Percentiles rank a stretch among this genome's conserved stretches.
Evolutionary conservation across 139 green algal species (phyloP).

Genomic region (Spirogloea muscicola): DNA sequence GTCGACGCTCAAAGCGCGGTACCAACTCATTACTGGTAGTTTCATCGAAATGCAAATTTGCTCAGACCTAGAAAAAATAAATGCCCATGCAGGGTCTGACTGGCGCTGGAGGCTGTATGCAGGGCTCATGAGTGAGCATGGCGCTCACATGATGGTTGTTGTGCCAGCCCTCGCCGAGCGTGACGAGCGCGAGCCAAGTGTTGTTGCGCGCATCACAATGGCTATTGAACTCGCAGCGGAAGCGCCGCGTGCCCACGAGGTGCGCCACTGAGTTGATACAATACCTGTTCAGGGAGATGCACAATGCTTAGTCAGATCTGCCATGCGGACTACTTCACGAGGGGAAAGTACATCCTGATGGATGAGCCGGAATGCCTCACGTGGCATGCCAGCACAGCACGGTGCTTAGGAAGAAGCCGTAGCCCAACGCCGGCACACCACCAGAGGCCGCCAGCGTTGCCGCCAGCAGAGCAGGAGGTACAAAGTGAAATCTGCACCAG

Average conservation of each 20-base stretch:
- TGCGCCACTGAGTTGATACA: constrained; percentile 50
- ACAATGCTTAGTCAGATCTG: too few relatives aligned
- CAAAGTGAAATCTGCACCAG: constrained; percentile 28
- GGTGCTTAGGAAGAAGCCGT: constrained; percentile 34
- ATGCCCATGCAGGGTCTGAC: too few relatives aligned
- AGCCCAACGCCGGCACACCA: constrained; percentile 7
- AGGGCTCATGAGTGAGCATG: too few relatives aligned
- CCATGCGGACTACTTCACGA: too few relatives aligned
- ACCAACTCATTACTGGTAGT: too few relatives aligned
- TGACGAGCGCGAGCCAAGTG: constrained; percentile 33
- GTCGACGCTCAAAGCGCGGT: too few relatives aligned
- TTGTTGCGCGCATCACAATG: constrained; percentile 48
- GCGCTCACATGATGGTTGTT: constrained; percentile 55
- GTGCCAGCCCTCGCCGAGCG: constrained; percentile 49
- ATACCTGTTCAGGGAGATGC: constrained; percentile 27
- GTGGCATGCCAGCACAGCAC: constrained; percentile 44
- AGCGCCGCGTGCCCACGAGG: constrained; percentile 33
- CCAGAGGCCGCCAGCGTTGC: neutral
- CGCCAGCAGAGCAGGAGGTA: constrained; percentile 15
- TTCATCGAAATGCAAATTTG: too few relatives aligned
- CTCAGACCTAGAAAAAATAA: too few relatives aligned
- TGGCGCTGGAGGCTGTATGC: too few relatives aligned
- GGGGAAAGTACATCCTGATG: too few relatives aligned
- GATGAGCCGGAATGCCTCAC: too few relatives aligned
- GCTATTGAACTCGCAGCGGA: constrained; percentile 44